Base-by-base conservation (phyloP, 352 stramenopile species). In the Pythium dissotocum region DNA sequence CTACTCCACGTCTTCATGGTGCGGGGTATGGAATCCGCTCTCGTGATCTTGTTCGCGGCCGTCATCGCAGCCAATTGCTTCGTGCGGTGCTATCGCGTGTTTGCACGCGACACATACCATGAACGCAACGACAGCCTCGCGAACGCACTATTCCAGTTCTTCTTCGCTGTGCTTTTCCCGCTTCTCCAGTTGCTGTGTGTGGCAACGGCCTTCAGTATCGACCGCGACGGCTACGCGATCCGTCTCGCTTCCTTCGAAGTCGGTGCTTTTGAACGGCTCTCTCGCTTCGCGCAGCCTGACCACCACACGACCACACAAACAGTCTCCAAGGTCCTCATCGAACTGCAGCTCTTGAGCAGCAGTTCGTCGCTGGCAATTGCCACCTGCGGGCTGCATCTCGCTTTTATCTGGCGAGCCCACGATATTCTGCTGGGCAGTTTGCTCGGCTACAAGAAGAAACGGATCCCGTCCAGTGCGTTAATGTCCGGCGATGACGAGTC, bases 81-180 rank as follows among this genome's bases (percentile, higher is more conserved):
- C 40, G 42, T 58, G 21, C 49, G 65, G 16, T 52, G 58, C 65
- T 66, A 71, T 46, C 65, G 65, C 12, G 48, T 71, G 44, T 24
- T 60, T 3, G 65, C 58, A 0, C 18, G 51, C 9, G 42, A 49
- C 35, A 58, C 65, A 3, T 71, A 71, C 58, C 65, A 71, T 52
- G 65, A 71, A 56, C 58, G 49, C 13, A 62, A 71, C 51, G 65
- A 71, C 65, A 66, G 58, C 32, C 42, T 71, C 57, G 58, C 49
- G 28, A 66, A 66, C 33, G 58, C 30, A 5, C n/a, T 53, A 6
- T 71, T 66, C 49, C 65, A 71, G 52, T 71, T 62, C 40, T 58
- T 66, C 21, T 66, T 71, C 13, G 57, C 30, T 18, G 52, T 71
- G 1, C 4, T 58, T 8, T 66, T 66, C 26, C 65, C 65, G 12